Conservation (phyloP, 2,329 filamentous ascomycete species). For the Diaporthe destruens region DNA sequence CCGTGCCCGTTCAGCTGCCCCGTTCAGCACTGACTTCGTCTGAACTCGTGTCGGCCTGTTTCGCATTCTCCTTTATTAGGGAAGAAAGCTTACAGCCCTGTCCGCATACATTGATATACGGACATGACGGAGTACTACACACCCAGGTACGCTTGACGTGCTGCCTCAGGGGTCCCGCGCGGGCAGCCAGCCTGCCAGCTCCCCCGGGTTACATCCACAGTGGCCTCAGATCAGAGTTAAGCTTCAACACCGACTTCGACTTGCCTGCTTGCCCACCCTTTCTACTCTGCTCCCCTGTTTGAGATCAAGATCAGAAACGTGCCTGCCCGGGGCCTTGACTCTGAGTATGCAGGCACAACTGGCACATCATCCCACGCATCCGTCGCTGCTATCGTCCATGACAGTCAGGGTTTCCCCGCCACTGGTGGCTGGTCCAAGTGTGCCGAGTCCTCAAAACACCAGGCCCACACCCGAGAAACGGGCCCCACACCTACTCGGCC, state of each 20-base stretch:
- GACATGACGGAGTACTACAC: too few relatives aligned
- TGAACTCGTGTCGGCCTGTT: constrained; percentile 16
- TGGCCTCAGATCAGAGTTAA: constrained; percentile 27
- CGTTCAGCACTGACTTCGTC: constrained; percentile 27
- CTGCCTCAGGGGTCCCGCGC: background rate
- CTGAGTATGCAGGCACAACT: background rate
- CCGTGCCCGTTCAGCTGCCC: constrained; percentile 1
- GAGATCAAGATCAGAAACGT: constrained; percentile 35
- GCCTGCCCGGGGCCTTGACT: background rate
- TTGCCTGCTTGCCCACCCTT: constrained; percentile 27
- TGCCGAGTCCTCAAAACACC: background rate
- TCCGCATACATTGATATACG: background rate
- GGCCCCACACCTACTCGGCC: constrained; percentile 28
- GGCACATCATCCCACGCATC: background rate
- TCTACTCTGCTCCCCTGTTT: constrained; percentile 18
- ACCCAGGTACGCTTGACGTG: too few relatives aligned
- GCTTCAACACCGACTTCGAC: constrained; percentile 24
- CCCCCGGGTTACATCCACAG: constrained; percentile 3
- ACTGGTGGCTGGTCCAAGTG: background rate
- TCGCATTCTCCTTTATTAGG: background rate
- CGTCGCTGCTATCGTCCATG: background rate
- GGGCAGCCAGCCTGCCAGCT: too few relatives aligned
- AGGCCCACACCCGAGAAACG: constrained; percentile 19
- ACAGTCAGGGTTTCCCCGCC: background rate
- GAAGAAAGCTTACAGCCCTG: constrained; percentile 5